These are phyloP conservation scores for Sechiopsis laciniata DNA, from an alignment of 306 rosid species.

Conservation along the genomic window DNA sequence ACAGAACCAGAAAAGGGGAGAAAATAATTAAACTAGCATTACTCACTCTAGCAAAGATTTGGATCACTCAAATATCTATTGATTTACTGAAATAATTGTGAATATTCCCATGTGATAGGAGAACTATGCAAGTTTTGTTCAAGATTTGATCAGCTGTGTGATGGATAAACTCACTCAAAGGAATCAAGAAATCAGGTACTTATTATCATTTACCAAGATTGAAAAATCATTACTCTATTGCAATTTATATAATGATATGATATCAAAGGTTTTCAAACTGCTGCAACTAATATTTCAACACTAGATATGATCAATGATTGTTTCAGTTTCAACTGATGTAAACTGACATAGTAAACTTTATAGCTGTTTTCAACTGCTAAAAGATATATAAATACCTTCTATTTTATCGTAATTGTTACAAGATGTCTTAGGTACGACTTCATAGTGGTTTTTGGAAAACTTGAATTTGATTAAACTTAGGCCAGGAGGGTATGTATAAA, in stretches of 20 bases:
- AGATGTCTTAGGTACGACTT: no score
- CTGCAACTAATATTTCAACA: background rate
- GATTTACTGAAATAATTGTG: background rate
- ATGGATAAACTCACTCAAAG: background rate
- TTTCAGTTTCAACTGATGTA: no score
- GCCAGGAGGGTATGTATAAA: no score
- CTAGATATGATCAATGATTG: no score
- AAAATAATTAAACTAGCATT: background rate
- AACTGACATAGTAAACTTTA: no score
- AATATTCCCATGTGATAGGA: background rate
- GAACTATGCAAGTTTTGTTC: background rate
- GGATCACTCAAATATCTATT: background rate
- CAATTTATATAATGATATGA: background rate
- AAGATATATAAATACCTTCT: no score
- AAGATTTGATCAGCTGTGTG: background rate
- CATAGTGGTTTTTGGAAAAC: no score
- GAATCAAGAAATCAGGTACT: background rate
- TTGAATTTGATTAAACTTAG: no score
- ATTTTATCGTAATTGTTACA: no score
- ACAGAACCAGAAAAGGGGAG: background rate
- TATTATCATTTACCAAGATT: background rate
- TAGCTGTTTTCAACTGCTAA: no score
- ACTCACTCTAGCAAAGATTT: slow-evolving; percentile 3
- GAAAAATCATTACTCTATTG: background rate
- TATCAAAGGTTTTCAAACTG: background rate